These are phyloP conservation scores for Suhomyces kunorum DNA, from an alignment of 1,139 yeast species.

Conservation along the genomic window DNA sequence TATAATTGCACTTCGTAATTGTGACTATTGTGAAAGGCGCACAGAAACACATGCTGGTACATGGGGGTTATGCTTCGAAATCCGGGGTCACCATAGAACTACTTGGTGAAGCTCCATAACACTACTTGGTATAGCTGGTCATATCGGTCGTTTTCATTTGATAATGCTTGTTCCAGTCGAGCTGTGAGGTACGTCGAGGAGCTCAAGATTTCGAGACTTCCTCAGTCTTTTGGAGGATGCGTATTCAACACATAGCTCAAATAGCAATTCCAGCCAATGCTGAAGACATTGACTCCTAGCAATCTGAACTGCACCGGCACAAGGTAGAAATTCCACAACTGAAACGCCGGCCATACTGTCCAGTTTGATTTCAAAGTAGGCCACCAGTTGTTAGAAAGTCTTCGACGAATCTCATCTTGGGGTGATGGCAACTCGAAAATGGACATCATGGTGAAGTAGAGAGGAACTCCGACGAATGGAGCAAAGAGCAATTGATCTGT, in stretches of 20 bases:
- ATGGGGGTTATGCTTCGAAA: no score
- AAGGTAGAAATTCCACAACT: conserved; percentile 65
- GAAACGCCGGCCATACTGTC: conserved; percentile 87
- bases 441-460: conserved; percentile 70
- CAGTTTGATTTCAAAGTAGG: conserved; percentile 69
- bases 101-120: no score
- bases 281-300: conserved; percentile 65
- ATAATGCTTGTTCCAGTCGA: no score
- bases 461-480: conserved; percentile 66
- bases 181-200: no score
- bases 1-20: no score
- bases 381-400: conserved; percentile 55
- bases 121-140: no score
- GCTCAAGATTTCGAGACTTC: no score
- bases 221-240: neutral
- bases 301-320: conserved; percentile 72
- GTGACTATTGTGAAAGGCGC: no score
- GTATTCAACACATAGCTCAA: conserved; percentile 45
- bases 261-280: conserved; percentile 85
- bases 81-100: no score
- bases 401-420: conserved; percentile 33
- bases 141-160: no score
- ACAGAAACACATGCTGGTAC: no score
- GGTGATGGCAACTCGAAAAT: conserved; percentile 50
- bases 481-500: conserved; percentile 78